Evolutionary conservation across 148 eudicot genomes (phyloP), one percentile per base, ranked within the genome.

Genomic region (Mesembryanthemum crystallinum): DNA sequence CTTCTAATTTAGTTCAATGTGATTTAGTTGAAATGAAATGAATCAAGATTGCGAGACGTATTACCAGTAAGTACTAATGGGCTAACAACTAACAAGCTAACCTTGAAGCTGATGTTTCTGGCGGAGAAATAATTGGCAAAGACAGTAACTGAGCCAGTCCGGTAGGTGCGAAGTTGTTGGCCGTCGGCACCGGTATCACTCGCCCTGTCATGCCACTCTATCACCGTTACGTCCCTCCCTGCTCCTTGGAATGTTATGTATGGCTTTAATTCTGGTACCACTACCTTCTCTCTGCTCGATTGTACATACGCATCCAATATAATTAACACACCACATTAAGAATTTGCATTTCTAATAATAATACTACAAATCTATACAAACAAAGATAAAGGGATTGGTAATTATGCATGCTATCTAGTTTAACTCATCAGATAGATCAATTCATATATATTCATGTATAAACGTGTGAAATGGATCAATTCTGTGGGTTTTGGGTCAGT

Each of bases 201-300:
- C 1, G 98, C 98, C 39, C 97, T 67, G 66, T 95, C 98, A 27
- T 95, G 98, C 98, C 98, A 95, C 61, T 95, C 97, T 3, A 95
- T 90, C 72, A 90, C 85, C 42, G 97, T 92, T 65, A 67, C 70
- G 0, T 90, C 96, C 67, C 85, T 83, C 25, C 98, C 98, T 7
- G 84, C 91, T 10, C 98, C 98, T 92, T 95, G 76, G 62, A 95
- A 90, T 29, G 92, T 92, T 66, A 95, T 85, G 83, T 88, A 95
- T 7, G 97, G 96, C 63, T 95, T 95, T 21, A 86, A 49, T 32
- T 81, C 88, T 35, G 92, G 89, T 37, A 95, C 92, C 87, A 87
- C 86, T 45, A 95, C 98, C 70, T 95, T 95, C 86, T 95, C 98
- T 45, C 98, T 95, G 85, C 85, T 13, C 58, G 67, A 12, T 2